Evolutionary conservation across 306 rosid species (phyloP).

Genomic region (Dicorynia guianensis): DNA sequence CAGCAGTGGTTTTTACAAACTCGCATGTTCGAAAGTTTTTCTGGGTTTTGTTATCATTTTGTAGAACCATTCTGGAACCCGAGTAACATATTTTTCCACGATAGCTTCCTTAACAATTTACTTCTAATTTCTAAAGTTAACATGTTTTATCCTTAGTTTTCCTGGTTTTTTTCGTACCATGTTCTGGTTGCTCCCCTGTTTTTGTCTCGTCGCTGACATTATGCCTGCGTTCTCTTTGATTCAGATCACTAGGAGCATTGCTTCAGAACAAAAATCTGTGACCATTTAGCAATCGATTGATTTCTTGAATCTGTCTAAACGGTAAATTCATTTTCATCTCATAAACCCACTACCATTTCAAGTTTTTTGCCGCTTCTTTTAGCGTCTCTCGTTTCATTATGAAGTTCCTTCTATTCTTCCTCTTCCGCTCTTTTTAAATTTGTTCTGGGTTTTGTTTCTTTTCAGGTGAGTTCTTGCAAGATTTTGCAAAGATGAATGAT

Average conservation of each 20-base stretch:
- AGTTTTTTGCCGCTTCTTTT: conserved; percentile 23
- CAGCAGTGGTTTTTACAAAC: neutral
- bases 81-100: conserved; percentile 12
- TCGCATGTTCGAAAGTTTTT: neutral
- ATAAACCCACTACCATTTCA: neutral
- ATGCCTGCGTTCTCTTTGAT: conserved; percentile 22
- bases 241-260: conserved; percentile 46
- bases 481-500: conserved; percentile 80
- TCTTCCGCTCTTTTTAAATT: neutral
- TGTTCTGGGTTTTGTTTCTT: conserved; percentile 29
- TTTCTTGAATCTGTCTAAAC: conserved; percentile 47
- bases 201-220: neutral
- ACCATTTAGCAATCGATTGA: conserved; percentile 51
- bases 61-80: neutral
- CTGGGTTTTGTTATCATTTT: neutral
- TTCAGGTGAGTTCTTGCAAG: conserved; percentile 51
- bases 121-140: neutral
- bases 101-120: conserved; percentile 7
- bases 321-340: conserved; percentile 22
- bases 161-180: neutral
- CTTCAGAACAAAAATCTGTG: conserved; percentile 12
- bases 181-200: conserved; percentile 2
- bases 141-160: neutral
- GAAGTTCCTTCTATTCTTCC: neutral
- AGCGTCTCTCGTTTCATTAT: neutral